A percentile compares a stretch with the other conserved stretches of the same genome.
phyloP scores from a whole-genome alignment of 2,329 filamentous ascomycete species.

The Rugonectria rugulosa region DNA sequence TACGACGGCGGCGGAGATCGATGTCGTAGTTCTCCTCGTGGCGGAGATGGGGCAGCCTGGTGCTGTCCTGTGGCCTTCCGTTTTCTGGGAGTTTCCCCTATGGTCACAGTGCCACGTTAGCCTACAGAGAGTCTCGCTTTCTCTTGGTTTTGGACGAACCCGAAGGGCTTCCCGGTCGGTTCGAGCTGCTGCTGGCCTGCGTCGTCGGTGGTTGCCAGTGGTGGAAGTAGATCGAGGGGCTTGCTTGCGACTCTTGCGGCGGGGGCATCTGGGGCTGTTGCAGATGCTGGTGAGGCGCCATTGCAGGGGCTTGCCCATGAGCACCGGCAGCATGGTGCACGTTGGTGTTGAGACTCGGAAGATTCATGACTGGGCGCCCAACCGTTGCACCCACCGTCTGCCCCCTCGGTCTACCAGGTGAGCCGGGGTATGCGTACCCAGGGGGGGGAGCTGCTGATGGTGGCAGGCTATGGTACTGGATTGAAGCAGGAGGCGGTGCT shows the following conservation, averaged over 20 bases:
- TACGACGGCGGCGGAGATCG: constrained; percentile 46
- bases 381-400: constrained; percentile 55
- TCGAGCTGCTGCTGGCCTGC: constrained; percentile 65
- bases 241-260: constrained; percentile 65
- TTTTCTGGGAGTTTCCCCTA: constrained; percentile 83
- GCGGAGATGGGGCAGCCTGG: constrained; percentile 36
- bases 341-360: constrained; percentile 56
- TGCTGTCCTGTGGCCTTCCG: constrained; percentile 72
- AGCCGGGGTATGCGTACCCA: constrained; percentile 57
- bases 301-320: constrained; percentile 35
- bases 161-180: constrained; percentile 76
- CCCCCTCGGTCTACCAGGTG: constrained; percentile 58
- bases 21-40: constrained; percentile 40
- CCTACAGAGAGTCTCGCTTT: constrained; percentile 52
- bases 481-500: constrained; percentile 53
- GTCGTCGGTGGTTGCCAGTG: constrained; percentile 87
- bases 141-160: constrained; percentile 70
- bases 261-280: constrained; percentile 60
- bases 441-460: constrained; percentile 46
- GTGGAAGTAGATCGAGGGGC: constrained; percentile 86
- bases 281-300: constrained; percentile 56
- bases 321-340: constrained; percentile 49
- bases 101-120: constrained; percentile 53
- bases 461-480: constrained; percentile 50
- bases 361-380: constrained; percentile 49